phyloP scores from a whole-genome alignment of 2,329 filamentous ascomycete genomes.

The Pseudonectria foliicola region DNA sequence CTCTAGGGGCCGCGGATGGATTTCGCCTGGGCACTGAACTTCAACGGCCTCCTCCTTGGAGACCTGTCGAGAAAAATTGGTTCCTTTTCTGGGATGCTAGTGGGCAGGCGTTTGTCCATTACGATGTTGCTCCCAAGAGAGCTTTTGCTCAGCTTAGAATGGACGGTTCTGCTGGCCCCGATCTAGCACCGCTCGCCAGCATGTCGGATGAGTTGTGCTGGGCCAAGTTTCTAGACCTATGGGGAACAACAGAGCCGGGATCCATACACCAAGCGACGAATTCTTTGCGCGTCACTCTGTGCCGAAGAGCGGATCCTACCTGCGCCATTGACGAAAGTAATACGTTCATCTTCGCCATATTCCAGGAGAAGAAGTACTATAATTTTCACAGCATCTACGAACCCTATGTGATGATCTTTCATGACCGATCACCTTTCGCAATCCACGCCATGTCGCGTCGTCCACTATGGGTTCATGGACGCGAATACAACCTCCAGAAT shows the following conservation, averaged over 20 bases:
- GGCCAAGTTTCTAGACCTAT: slow-evolving; percentile 37
- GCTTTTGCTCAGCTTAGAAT: slow-evolving; percentile 38
- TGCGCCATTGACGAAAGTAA: slow-evolving; percentile 39
- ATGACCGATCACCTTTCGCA: slow-evolving; percentile 39
- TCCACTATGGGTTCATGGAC: slow-evolving; percentile 50
- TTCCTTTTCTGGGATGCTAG: slow-evolving; percentile 52
- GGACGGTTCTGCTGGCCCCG: slow-evolving; percentile 39
- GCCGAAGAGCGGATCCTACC: slow-evolving; percentile 35
- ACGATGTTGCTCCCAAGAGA: slow-evolving; percentile 44
- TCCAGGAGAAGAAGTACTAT: slow-evolving; percentile 47
- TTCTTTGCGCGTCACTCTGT: slow-evolving; percentile 48
- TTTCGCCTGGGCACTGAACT: slow-evolving; percentile 44
- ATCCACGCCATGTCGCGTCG: slow-evolving; percentile 41
- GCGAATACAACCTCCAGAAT: slow-evolving; percentile 25
- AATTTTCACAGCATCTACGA: slow-evolving; percentile 46
- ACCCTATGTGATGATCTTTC: slow-evolving; percentile 47
- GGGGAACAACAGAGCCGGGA: slow-evolving; percentile 28
- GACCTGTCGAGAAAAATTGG: slow-evolving; percentile 52
- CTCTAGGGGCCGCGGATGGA: slow-evolving; percentile 16
- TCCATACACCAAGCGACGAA: slow-evolving; percentile 55
- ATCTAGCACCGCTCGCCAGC: slow-evolving; percentile 34
- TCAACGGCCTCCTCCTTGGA: slow-evolving; percentile 39
- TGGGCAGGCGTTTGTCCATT: slow-evolving; percentile 42
- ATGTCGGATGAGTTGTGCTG: slow-evolving; percentile 39
- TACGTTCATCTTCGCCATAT: slow-evolving; percentile 48